phyloP scores from a whole-genome alignment of 2,329 filamentous ascomycete species.

The Simplicillium sp. region DNA sequence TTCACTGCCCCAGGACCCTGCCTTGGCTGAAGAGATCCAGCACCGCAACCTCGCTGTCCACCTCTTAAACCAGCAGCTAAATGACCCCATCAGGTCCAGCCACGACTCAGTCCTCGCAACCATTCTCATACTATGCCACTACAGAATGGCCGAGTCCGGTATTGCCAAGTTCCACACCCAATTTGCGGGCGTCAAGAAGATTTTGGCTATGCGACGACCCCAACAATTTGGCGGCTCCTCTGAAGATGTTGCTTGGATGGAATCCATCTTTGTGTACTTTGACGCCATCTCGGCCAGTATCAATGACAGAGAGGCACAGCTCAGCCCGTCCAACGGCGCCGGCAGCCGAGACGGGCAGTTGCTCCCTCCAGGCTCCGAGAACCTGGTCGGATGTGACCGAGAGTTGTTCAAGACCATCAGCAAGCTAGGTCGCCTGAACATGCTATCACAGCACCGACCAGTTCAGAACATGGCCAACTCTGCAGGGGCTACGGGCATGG shows the following conservation, averaged over 20 bases:
- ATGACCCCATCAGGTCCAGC: slow-evolving; percentile 63
- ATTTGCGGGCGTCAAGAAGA: slow-evolving; percentile 85
- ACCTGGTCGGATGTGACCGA: slow-evolving; percentile 79
- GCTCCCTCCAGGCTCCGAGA: slow-evolving; percentile 59
- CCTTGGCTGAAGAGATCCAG: slow-evolving; percentile 71
- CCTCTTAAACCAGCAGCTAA: slow-evolving; percentile 74
- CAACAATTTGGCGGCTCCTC: slow-evolving; percentile 37
- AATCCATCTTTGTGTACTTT: slow-evolving; percentile 88
- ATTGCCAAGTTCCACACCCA: slow-evolving; percentile 90
- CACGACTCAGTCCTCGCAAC: slow-evolving; percentile 85
- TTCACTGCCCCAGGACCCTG: slow-evolving; percentile 49
- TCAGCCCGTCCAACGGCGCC: slow-evolving; percentile 58
- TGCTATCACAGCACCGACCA: slow-evolving; percentile 63
- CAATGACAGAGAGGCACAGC: slow-evolving; percentile 82
- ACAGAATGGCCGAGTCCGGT: slow-evolving; percentile 87
- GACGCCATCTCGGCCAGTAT: slow-evolving; percentile 87
- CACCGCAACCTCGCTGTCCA: slow-evolving; percentile 73
- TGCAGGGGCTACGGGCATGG: slow-evolving; percentile 7
- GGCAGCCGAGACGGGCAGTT: slow-evolving; percentile 36
- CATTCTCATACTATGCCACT: slow-evolving; percentile 79
- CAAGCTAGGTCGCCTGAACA: slow-evolving; percentile 73
- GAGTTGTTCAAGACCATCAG: slow-evolving; percentile 79
- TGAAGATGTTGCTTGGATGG: slow-evolving; percentile 79
- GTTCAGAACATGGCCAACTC: slow-evolving; percentile 29
- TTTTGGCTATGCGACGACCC: slow-evolving; percentile 63